phyloP scores from a whole-genome alignment of 805 yeast species.

The Candida palmyrensis region DNA sequence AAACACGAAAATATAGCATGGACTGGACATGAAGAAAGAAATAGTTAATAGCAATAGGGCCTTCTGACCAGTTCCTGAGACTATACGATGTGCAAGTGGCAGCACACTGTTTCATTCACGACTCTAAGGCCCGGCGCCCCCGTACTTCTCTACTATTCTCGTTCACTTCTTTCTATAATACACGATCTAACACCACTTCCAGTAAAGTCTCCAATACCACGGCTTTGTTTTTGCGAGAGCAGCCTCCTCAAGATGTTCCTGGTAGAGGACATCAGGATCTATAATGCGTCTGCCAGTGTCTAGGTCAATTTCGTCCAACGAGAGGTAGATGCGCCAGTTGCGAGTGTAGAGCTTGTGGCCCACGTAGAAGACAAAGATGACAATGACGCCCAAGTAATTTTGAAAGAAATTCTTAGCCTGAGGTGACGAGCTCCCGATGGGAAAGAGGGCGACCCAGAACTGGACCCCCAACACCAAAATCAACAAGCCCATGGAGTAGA shows the following conservation, averaged over 20 bases:
- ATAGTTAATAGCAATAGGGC: too few species aligned
- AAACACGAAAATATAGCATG: too few species aligned
- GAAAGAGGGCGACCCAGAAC: conserved; percentile 25
- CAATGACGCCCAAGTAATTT: conserved; percentile 29
- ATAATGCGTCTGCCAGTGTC: conserved; percentile 25
- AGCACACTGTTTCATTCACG: too few species aligned
- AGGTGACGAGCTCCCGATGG: conserved; percentile 13
- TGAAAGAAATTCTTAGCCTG: conserved; percentile 31
- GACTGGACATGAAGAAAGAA: too few species aligned
- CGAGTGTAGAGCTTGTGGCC: conserved; percentile 6
- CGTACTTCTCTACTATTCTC: too few species aligned
- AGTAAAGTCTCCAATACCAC: conserved; percentile 13
- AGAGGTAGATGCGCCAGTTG: conserved; percentile 11
- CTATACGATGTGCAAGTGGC: too few species aligned
- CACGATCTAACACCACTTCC: conserved; percentile 14
- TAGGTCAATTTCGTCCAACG: conserved; percentile 21
- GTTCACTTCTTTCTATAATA: conserved; percentile 1
- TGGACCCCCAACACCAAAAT: conserved; percentile 20
- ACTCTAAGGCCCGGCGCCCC: too few species aligned
- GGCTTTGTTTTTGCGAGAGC: conserved; percentile 16
- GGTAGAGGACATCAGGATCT: conserved; percentile 20
- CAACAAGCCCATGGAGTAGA: conserved; percentile 22
- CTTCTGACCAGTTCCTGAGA: too few species aligned
- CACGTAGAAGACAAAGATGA: conserved; percentile 26
- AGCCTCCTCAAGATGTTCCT: conserved; percentile 23